Base-by-base conservation (phyloP, 1,284 basidiomycete genomes). In the Pholiota adiposa region DNA sequence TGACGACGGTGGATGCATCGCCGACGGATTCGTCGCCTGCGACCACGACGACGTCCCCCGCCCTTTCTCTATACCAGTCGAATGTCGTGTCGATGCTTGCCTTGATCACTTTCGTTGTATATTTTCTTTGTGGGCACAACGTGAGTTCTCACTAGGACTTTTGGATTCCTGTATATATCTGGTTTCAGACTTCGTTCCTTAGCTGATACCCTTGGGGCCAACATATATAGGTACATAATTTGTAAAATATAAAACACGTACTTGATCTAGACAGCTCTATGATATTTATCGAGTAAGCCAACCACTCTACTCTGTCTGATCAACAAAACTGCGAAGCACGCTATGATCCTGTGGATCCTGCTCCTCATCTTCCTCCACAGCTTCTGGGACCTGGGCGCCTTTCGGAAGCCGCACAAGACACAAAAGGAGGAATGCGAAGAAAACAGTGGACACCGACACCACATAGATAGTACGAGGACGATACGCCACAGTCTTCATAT, bases 401-500 rank as follows among this genome's bases (percentile, higher is more conserved):
- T 73, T 70, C 2, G 82, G 80, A n/a, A 86, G 67, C 23, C 80
- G 75, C 0, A 86, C 79, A 54, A 83, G 73, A 18, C 70, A 66
- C 31, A 86, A 67, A 31, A 81, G 69, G 44, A 78, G 51, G 60
- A 84, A 77, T 0, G 84, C 75, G 21, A 80, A 31, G 4, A 65
- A 46, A 43, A 83, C 67, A 21, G 72, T 71, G 4, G 63, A 67
- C 27, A 77, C 67, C 2, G 79, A 75, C 27, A 84, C 69, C 58
- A 82, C 74, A 70, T 87, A 86, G 31, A 90, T 85, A 29, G 80
- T 77, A 41, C 79, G 76, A 8, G 87, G 87, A 67, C 82, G 83
- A 5, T 74, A 79, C 4, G 75, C 82, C 19, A 89, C 87, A 2
- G 86, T 90, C 60, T 76, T 80, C 69, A 84, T 77, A 68, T 84